Base-by-base conservation (phyloP, 495 filamentous ascomycete species). In the Durotheca rogersii region DNA sequence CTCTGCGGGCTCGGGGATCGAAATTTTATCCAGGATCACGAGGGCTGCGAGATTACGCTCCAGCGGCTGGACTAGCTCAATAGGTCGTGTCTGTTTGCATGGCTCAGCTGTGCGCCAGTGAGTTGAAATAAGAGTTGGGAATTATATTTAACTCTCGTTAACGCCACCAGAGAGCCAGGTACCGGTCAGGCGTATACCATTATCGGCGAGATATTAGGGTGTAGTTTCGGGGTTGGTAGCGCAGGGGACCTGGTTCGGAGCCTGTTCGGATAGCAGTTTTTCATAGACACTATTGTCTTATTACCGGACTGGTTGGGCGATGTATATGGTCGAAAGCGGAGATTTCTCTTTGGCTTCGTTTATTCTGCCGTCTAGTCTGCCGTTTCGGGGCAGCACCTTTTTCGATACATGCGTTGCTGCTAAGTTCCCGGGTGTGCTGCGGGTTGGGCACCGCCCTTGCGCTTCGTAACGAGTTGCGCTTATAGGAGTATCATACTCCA, bases 211-310 rank as follows among this genome's bases (percentile, higher is more conserved):
- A 53, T 54, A n/a, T n/a, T n/a, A n/a, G 2, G 44, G 40, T 6
- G 31, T n/a, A 53, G 33, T 29, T 80, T 82, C 41, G 66, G 61
- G 30, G 67, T 70, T 12, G 50, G 29, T 1, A 71, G 71, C 29
- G 59, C 69, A 1, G 72, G 67, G 3, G 58, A 71, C 17, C 57
- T 79, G 33, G 74, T 67, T 39, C 79, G 80, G 73, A 70, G 65
- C 47, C 61, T 72, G 21, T 72, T 73, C 1, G 77, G 69, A 1
- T 82, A 82, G n/a, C 58, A 69, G 68, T 16, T 46, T 82, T 40
- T 85, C 80, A 74, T 85, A 4, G 82, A 84, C 5, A 81, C 80
- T 1, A 86, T 85, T 48, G 82, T 88, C 41, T 66, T 88, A 7
- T 35, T 50, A 30, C 50, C 56, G 43, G 82, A 84, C 4, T 72